Evolutionary conservation across 495 filamentous ascomycete genomes (phyloP).

Genomic region (Rusavskia elegans): DNA sequence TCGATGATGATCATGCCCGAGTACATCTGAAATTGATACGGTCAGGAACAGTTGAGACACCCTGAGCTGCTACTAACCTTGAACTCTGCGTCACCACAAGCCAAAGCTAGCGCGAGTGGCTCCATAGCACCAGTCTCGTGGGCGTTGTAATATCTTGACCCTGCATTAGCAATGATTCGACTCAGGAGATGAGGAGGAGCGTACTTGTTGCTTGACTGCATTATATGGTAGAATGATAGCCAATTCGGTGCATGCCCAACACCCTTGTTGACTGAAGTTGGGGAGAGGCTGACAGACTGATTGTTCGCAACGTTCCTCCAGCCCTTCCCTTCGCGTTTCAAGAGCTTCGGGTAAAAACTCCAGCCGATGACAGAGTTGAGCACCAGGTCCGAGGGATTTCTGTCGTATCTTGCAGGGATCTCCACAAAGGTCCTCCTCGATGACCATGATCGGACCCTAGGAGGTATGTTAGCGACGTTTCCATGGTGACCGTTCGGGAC

Average conservation of each 20-base stretch:
- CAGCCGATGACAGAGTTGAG: conserved; percentile 68
- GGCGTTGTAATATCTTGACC: conserved; percentile 55
- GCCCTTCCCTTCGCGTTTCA: conserved; percentile 73
- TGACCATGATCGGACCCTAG: conserved; percentile 33
- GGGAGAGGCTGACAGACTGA: conserved; percentile 69
- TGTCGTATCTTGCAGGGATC: conserved; percentile 54
- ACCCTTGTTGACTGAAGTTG: conserved; percentile 71
- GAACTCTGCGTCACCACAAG: conserved; percentile 77
- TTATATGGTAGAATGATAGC: conserved; percentile 89
- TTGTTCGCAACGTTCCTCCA: conserved; percentile 85
- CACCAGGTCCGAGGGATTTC: conserved; percentile 56
- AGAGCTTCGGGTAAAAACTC: conserved; percentile 89
- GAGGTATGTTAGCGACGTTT: not conserved
- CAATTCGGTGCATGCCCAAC: conserved; percentile 46
- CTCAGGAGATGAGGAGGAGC: conserved; percentile 4
- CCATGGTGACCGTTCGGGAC: not conserved
- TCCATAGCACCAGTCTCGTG: conserved; percentile 77
- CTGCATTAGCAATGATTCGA: not conserved
- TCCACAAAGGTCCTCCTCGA: conserved; percentile 63
- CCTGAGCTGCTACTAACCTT: conserved; percentile 29
- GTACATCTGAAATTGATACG: conserved; percentile 40
- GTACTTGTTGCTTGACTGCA: conserved; percentile 67
- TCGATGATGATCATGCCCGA: conserved; percentile 75
- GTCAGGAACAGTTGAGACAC: not conserved
- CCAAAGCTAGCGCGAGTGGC: conserved; percentile 62